Evolutionary conservation across 2,329 filamentous ascomycete genomes (phyloP).

Genomic region (Aspergillus sp.): DNA sequence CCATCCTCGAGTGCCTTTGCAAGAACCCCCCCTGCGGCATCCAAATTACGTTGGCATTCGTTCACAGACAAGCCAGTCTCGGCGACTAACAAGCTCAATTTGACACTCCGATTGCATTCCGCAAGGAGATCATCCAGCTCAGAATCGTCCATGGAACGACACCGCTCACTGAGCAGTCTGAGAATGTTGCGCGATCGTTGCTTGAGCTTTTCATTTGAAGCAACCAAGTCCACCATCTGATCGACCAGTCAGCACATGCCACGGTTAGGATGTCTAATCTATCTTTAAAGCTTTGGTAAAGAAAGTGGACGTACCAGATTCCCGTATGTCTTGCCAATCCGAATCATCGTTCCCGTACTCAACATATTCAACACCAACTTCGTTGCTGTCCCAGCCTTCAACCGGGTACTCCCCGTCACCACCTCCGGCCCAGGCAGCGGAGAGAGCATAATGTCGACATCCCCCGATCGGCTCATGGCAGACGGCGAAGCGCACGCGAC

Average conservation of each 20-base stretch:
- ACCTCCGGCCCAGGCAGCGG: constrained; percentile 44
- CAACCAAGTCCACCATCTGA: constrained; percentile 38
- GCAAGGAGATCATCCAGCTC: constrained; percentile 27
- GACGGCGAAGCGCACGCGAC: constrained; percentile 40
- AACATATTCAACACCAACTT: constrained; percentile 47
- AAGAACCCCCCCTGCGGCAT: constrained; percentile 24
- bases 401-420: constrained; percentile 46
- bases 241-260: not conserved
- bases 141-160: constrained; percentile 17
- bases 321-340: constrained; percentile 42
- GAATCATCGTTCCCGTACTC: constrained; percentile 43
- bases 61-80: constrained; percentile 22
- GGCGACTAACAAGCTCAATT: constrained; percentile 30
- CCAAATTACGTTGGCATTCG: constrained; percentile 19
- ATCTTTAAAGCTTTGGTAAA: too few relatives aligned
- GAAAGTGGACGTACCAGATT: constrained; percentile 32
- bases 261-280: too few relatives aligned
- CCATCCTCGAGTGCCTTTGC: constrained; percentile 15
- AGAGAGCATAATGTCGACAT: constrained; percentile 34
- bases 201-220: constrained; percentile 39
- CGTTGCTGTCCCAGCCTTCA: constrained; percentile 47
- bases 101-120: constrained; percentile 30
- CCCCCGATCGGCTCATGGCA: constrained; percentile 23
- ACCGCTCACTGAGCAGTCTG: constrained; percentile 21
- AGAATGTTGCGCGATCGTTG: constrained; percentile 35